A percentile compares a stretch with the other conserved stretches of the same genome.
phyloP scores from a whole-genome alignment of 192 early-diverging fungal genomes.

The Coemansia sp. region DNA sequence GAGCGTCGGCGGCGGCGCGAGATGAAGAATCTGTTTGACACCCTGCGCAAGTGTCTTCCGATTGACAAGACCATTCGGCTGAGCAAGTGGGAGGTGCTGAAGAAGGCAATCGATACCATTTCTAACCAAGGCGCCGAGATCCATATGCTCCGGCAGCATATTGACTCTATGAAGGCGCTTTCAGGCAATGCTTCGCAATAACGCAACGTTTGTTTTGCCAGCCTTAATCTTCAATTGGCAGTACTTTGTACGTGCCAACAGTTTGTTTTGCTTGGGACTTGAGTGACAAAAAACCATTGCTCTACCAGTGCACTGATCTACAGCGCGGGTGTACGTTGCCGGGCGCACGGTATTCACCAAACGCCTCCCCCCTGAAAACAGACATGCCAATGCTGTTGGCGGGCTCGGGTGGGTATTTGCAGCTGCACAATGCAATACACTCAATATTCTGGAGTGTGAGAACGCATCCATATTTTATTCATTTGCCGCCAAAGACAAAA shows the following conservation, averaged over 20 bases:
- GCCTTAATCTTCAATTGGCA: too few species aligned
- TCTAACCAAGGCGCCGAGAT: conserved; percentile 38
- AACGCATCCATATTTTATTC: too few species aligned
- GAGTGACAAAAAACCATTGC: background rate
- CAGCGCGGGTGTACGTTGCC: too few species aligned
- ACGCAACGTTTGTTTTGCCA: background rate
- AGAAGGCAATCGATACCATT: conserved; percentile 68
- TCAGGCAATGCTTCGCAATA: background rate
- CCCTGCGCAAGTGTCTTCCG: conserved; percentile 71
- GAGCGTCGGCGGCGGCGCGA: conserved; percentile 83
- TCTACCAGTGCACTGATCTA: too few species aligned
- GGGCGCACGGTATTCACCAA: too few species aligned
- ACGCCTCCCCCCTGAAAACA: too few species aligned
- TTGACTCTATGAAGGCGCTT: conserved; percentile 18
- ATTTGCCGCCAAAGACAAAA: too few species aligned
- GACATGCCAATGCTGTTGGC: background rate
- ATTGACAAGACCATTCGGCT: conserved; percentile 74
- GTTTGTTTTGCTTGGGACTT: background rate
- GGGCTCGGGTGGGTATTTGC: background rate
- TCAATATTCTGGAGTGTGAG: background rate
- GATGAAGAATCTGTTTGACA: conserved; percentile 90
- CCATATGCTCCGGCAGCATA: conserved; percentile 32
- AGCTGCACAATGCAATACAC: background rate
- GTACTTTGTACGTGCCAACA: background rate
- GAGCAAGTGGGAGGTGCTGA: conserved; percentile 88